A percentile compares a stretch with the other conserved stretches of the same genome.
These are phyloP conservation scores for Rhodocollybia butyracea DNA, from an alignment of 768 basidiomycete species.

Conservation along the genomic window DNA sequence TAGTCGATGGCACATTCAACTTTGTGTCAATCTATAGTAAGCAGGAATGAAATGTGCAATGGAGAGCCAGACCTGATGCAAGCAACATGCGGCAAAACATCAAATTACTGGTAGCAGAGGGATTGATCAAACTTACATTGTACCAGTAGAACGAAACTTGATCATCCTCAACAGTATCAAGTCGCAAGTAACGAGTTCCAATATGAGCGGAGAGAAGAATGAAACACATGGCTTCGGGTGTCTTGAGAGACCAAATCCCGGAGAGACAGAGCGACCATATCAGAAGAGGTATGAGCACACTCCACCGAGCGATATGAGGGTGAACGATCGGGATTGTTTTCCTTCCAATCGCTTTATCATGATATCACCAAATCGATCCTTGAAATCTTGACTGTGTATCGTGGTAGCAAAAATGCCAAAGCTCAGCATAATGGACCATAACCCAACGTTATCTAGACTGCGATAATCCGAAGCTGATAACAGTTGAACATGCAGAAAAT, in stretches of 20 bases:
- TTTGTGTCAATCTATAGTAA: too few species aligned
- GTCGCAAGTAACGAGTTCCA: slow-evolving; percentile 1
- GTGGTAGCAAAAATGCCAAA: slow-evolving; percentile 29
- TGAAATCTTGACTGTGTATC: slow-evolving; percentile 34
- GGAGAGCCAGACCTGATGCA: not conserved
- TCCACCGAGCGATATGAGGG: slow-evolving; percentile 16
- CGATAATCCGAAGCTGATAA: not conserved
- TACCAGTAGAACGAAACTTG: slow-evolving; percentile 7
- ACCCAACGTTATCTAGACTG: not conserved
- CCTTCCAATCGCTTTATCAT: slow-evolving; percentile 24
- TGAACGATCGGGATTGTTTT: slow-evolving; percentile 27
- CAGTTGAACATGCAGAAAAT: not conserved
- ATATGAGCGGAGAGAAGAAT: not conserved
- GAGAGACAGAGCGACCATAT: too few species aligned
- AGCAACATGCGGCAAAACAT: not conserved
- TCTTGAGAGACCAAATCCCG: too few species aligned
- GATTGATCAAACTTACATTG: slow-evolving; percentile 5
- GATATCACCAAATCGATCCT: slow-evolving; percentile 27
- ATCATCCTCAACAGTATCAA: not conserved
- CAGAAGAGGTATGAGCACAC: not conserved
- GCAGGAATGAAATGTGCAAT: too few species aligned
- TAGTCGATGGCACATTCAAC: too few species aligned
- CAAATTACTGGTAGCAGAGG: not conserved
- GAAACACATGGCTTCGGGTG: not conserved
- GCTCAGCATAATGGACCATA: slow-evolving; percentile 19